Percentiles rank a stretch among this genome's conserved stretches.
Conservation (phyloP, 768 basidiomycete genomes). For the Pleurotus salmoneostramineus region DNA sequence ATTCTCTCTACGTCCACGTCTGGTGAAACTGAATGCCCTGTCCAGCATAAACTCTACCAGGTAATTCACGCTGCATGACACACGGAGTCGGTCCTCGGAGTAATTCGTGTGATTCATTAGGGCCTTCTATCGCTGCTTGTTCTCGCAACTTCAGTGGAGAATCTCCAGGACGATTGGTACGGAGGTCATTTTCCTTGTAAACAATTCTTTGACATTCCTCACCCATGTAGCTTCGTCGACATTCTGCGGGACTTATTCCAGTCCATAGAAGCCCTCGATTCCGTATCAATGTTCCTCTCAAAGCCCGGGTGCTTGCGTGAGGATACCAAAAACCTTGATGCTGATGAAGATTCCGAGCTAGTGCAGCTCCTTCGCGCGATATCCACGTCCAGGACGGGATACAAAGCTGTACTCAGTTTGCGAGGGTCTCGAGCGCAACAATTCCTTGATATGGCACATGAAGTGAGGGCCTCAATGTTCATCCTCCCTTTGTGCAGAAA, state of each 20-base stretch:
- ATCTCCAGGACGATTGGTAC: background rate
- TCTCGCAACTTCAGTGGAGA: background rate
- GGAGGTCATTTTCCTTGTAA: too few relatives aligned
- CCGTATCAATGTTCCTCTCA: background rate
- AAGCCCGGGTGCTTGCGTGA: background rate
- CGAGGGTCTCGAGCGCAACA: slow-evolving; percentile 4
- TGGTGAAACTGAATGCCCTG: background rate
- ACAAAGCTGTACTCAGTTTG: slow-evolving; percentile 1
- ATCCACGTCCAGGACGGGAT: background rate
- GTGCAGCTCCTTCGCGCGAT: slow-evolving; percentile 1
- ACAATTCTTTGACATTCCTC: background rate
- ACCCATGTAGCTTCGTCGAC: background rate
- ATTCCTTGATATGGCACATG: slow-evolving; percentile 8
- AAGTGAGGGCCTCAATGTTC: background rate
- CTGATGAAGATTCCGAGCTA: background rate
- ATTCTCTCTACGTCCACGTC: background rate
- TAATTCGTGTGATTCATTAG: background rate
- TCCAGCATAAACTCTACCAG: slow-evolving; percentile 5
- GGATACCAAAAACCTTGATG: background rate
- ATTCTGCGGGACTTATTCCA: background rate
- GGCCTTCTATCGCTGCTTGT: background rate
- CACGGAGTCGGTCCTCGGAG: background rate
- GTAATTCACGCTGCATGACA: background rate
- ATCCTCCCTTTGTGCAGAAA: background rate
- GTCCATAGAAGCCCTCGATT: slow-evolving; percentile 1